phyloP scores from a whole-genome alignment of 176 grass and related monocot species.

The Carex scoparia region DNA sequence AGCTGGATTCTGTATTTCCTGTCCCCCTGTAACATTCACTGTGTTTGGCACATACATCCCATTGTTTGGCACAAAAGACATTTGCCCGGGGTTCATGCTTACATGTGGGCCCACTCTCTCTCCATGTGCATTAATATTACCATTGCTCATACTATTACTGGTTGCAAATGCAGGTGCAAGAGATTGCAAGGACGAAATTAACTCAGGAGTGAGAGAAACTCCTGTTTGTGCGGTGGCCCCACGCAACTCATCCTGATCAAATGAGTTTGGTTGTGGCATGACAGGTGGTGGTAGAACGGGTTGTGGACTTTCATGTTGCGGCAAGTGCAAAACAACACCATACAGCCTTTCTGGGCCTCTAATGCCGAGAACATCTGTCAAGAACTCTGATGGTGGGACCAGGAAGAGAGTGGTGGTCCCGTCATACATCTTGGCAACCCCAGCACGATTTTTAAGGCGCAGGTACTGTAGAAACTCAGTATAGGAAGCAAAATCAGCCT shows the following conservation, averaged over 20 bases:
- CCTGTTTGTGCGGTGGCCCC: constrained; percentile 38
- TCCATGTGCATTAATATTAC: neutral
- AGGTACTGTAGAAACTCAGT: constrained; percentile 88
- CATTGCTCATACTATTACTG: neutral
- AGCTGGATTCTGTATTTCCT: neutral
- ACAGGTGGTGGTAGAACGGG: constrained; percentile 14
- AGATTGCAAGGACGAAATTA: constrained; percentile 71
- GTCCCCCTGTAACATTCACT: constrained; percentile 3
- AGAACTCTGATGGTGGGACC: constrained; percentile 81
- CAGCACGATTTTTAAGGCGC: constrained; percentile 71
- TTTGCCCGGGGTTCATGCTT: neutral
- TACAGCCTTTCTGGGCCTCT: constrained; percentile 82
- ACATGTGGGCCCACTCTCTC: neutral
- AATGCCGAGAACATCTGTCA: constrained; percentile 69
- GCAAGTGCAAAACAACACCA: constrained; percentile 76
- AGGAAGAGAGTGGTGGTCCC: constrained; percentile 69
- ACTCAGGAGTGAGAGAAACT: constrained; percentile 62
- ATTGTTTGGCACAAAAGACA: constrained; percentile 2
- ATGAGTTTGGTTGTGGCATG: constrained; percentile 28
- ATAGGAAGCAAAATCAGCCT: constrained; percentile 91
- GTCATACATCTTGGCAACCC: constrained; percentile 85
- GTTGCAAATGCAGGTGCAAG: constrained; percentile 43
- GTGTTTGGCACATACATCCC: neutral
- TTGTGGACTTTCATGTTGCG: constrained; percentile 52
- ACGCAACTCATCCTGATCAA: constrained; percentile 20